Conservation (phyloP, 2,329 filamentous ascomycete genomes). For the Anthostomella pinea region DNA sequence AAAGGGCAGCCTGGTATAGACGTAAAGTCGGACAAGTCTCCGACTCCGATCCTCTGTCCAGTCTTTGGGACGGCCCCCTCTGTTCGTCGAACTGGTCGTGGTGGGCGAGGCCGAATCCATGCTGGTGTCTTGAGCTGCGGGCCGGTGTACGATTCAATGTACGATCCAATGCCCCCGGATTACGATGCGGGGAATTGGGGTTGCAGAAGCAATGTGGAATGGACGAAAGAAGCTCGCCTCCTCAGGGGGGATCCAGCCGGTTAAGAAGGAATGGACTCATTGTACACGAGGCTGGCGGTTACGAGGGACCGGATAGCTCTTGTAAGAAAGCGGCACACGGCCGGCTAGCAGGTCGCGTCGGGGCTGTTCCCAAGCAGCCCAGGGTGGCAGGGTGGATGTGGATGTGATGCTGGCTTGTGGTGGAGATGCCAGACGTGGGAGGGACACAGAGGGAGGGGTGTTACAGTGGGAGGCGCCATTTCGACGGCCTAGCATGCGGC, state of each 20-base stretch:
- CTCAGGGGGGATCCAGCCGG: slow-evolving; percentile 5
- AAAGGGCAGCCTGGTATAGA: slow-evolving; percentile 53
- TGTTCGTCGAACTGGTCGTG: slow-evolving; percentile 26
- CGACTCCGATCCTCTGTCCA: slow-evolving; percentile 54
- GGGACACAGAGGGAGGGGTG: no score
- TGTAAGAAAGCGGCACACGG: background rate
- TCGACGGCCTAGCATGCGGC: no score
- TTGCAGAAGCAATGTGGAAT: slow-evolving; percentile 5
- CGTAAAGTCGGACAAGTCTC: slow-evolving; percentile 53
- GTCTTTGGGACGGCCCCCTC: slow-evolving; percentile 51
- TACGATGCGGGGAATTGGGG: background rate
- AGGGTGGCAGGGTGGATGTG: no score
- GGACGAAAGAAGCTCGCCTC: slow-evolving; percentile 6
- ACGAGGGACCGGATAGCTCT: no score
- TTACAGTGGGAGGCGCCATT: no score
- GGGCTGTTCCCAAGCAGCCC: no score
- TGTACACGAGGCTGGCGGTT: slow-evolving; percentile 12
- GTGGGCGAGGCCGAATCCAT: slow-evolving; percentile 30
- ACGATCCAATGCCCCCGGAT: background rate
- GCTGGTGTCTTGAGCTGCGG: no score
- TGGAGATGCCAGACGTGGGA: no score
- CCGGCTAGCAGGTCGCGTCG: no score
- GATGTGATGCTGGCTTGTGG: no score
- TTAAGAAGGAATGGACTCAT: slow-evolving; percentile 13
- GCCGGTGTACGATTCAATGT: no score